phyloP scores from a whole-genome alignment of 768 basidiomycete genomes.

The Tylopilus cervinicoccineus region DNA sequence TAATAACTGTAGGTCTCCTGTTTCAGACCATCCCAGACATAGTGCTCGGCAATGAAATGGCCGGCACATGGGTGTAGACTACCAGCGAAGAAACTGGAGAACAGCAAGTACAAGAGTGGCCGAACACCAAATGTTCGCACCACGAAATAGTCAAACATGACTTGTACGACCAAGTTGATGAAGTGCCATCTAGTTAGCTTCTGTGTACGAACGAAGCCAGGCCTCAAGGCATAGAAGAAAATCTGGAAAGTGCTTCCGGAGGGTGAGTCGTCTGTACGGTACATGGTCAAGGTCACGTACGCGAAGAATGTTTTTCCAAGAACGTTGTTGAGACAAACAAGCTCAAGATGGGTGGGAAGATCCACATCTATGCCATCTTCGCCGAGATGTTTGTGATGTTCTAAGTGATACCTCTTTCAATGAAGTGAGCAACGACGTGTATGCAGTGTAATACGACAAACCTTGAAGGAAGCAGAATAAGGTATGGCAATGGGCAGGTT shows the following conservation, averaged over 20 bases:
- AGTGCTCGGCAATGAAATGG: constrained; percentile 98
- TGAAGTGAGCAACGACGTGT: constrained; percentile 1
- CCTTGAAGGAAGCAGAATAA: constrained; percentile 95
- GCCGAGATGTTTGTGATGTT: constrained; percentile 94
- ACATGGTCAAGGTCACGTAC: constrained; percentile 40
- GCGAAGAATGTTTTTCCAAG: constrained; percentile 98
- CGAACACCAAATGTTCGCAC: constrained; percentile 42
- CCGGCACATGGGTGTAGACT: constrained; percentile 94
- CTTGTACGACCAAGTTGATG: constrained; percentile 66
- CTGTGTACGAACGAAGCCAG: constrained; percentile 87
- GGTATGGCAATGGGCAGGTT: constrained; percentile 94
- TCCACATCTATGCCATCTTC: constrained; percentile 97
- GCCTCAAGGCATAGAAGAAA: constrained; percentile 94
- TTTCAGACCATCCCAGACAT: constrained; percentile 85
- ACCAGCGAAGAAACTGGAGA: constrained; percentile 94
- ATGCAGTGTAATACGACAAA: constrained; percentile 22
- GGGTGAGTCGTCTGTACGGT: constrained; percentile 5
- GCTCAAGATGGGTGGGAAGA: constrained; percentile 82
- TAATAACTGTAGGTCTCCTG: constrained; percentile 99
- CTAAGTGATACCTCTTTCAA: constrained; percentile 80
- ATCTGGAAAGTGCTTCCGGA: constrained; percentile 89
- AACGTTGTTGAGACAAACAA: constrained; percentile 87
- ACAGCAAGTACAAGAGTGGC: constrained; percentile 76
- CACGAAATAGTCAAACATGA: constrained; percentile 70
- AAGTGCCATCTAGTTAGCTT: constrained; percentile 80